Evolutionary conservation across 805 yeast species (phyloP), one percentile per base, ranked within the genome.

Genomic region (Myxozyma nipponensis): DNA sequence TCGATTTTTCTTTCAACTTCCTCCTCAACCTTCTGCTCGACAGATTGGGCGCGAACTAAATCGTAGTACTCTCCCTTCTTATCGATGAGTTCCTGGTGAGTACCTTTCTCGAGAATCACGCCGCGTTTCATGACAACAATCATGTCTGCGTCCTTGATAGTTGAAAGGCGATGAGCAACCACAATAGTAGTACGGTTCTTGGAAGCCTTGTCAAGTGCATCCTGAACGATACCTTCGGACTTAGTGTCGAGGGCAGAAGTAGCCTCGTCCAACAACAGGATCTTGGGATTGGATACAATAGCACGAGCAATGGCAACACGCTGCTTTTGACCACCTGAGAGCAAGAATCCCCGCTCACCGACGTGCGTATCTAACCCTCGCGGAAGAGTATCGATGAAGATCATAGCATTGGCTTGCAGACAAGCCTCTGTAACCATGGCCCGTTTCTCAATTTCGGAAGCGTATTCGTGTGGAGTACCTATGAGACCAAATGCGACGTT

Each of bases 401-500:
- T 62, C 34, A 68, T 66, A 36, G 83, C 74, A 60, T 81, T 79
- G 42, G 84, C 81, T 50, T 79, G 67, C 34, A 66, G 62, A 43
- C 77, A 69, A 6, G 81, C 84, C 10, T 64, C 62, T 32, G 61
- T 62, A 22, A 72, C 70, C 30, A 69, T 50, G 46, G 65, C 66
- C 43, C 72, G 59, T 62, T 72, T 63, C 60, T 64, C 62, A 54
- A 71, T 67, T 34, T 72, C 65, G 45, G 69, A 37, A 47, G 72
- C 71, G 54, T 64, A 40, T 39, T 63, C 66, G 37, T 47, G 49
- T 19, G 24, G 30, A 2, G 63, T 54, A 3, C 66, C 67, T 51
- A 69, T 49, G 41, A 87, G 69, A 23, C 95, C 96, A 69, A 83
- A 86, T 50, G 87, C 74, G 34, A 88, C 79, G 62, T 88, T 88